Conservation (phyloP, 2,329 filamentous ascomycete species). For the Paraphaeosphaeria minitans region DNA sequence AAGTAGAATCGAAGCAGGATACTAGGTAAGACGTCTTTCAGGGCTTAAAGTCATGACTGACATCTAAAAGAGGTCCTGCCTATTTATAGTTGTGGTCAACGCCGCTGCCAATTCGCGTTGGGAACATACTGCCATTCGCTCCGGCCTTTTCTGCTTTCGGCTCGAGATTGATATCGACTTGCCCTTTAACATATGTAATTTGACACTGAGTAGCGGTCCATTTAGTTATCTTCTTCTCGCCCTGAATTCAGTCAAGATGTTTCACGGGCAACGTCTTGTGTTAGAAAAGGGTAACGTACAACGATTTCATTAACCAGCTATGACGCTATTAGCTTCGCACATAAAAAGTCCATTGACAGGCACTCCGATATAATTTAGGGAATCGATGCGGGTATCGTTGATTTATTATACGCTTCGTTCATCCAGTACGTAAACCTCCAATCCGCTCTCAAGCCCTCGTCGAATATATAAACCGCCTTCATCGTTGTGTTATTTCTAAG, state of each 20-base stretch:
- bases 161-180: slow-evolving; percentile 1
- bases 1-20: neutral
- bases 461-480: neutral
- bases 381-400: neutral
- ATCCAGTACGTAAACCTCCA: slow-evolving; percentile 3
- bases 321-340: neutral
- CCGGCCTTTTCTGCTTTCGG: neutral
- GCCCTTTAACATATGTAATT: neutral
- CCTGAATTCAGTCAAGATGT: slow-evolving; percentile 4
- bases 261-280: neutral
- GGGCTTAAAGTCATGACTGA: slow-evolving; percentile 5
- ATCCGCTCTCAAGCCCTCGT: neutral
- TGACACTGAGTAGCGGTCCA: slow-evolving; percentile 1
- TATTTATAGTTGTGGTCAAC: neutral
- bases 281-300: neutral
- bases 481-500: slow-evolving; percentile 1
- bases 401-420: neutral
- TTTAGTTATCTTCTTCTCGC: neutral
- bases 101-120: neutral
- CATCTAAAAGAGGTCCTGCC: neutral
- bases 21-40: neutral
- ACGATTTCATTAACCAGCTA: neutral
- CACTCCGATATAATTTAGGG: neutral
- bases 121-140: neutral
- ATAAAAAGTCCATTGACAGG: neutral